Base-by-base conservation (phyloP, 2,329 filamentous ascomycete species). In the Phyllosticta citriasiana region DNA sequence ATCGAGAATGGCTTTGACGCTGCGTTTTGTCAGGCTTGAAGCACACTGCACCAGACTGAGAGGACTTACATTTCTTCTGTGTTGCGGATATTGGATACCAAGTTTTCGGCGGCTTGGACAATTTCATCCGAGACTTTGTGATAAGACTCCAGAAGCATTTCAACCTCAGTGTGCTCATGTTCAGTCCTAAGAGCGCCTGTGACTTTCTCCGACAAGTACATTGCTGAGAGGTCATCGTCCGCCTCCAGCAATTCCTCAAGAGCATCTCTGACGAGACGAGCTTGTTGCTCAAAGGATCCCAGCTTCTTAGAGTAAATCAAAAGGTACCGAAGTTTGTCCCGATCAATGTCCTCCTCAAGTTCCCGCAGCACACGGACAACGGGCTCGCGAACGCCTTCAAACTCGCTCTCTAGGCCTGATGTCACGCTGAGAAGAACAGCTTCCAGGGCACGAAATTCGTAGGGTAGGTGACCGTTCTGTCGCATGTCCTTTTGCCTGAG, bases 81-180 rank as follows among this genome's bases (percentile, higher is more conserved):
- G 75, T 97, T 99, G 68, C 94, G 85, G 72, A 99, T 99, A 66
- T 90, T 91, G 9, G 89, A 93, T 61, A 97, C 92, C 66, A 97
- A 76, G 74, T 96, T 97, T 64, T 91, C 89, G 16, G 91, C 91
- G 64, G 95, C 89, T 74, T 99, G 93, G 8, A 97, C 93, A 68
- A 97, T 97, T 78, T 99, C 94, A 71, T 99, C 94, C 66, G 91
- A 93, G 52, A 99, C 88, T 74, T 97, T 97, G 74, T 97, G 91
- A 73, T 99, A 99, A 2, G 91, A 96, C 73, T 99, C 94, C 4
- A 99, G 79, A 56, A 99, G 80, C 86, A 99, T 91, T 77, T 99
- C 94, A 5, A 99, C 89, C 75, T 99, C 94, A 26, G 93, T 94
- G 70, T 97, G 93, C 68, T 97, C 91, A 66, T 96, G 85, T 64